phyloP scores from a whole-genome alignment of 257 asterid species.

The Plantago elongata region DNA sequence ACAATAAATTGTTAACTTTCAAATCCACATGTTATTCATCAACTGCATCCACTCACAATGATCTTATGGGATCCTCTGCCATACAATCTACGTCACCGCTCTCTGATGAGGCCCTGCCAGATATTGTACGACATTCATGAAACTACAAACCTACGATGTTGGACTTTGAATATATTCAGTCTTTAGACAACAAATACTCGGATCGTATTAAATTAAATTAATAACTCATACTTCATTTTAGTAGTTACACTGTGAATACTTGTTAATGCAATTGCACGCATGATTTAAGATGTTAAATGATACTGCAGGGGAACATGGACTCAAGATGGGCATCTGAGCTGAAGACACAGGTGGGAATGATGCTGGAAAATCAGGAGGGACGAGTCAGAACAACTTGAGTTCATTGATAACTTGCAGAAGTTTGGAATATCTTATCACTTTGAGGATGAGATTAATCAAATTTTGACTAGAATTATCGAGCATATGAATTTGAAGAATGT shows the following conservation, averaged over 20 bases:
- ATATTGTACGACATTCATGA: conserved; percentile 24
- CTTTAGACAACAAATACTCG: not conserved
- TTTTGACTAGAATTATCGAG: not conserved
- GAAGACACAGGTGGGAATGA: conserved; percentile 14
- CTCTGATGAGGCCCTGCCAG: not conserved
- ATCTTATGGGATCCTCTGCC: no score
- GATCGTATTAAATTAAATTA: no score
- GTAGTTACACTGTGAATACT: conserved; percentile 18
- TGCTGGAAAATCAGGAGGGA: conserved; percentile 11
- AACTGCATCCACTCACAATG: not conserved
- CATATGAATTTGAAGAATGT: not conserved
- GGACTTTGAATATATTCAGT: conserved; percentile 23
- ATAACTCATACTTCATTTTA: not conserved
- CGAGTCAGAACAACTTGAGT: conserved; percentile 2
- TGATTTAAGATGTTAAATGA: not conserved
- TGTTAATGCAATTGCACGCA: not conserved
- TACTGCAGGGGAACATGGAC: not conserved
- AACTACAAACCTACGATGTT: conserved; percentile 28
- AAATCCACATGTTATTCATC: not conserved
- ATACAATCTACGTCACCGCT: not conserved
- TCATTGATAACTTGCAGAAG: conserved; percentile 22
- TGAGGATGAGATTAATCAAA: conserved; percentile 21
- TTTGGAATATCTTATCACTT: conserved; percentile 24
- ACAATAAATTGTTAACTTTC: not conserved
- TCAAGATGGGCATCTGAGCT: conserved; percentile 8